Percentiles rank a stretch among this genome's conserved stretches.
These are phyloP conservation scores for Pestalotiopsis sp. DNA, from an alignment of 2,329 filamentous ascomycete genomes.

Conservation along the genomic window DNA sequence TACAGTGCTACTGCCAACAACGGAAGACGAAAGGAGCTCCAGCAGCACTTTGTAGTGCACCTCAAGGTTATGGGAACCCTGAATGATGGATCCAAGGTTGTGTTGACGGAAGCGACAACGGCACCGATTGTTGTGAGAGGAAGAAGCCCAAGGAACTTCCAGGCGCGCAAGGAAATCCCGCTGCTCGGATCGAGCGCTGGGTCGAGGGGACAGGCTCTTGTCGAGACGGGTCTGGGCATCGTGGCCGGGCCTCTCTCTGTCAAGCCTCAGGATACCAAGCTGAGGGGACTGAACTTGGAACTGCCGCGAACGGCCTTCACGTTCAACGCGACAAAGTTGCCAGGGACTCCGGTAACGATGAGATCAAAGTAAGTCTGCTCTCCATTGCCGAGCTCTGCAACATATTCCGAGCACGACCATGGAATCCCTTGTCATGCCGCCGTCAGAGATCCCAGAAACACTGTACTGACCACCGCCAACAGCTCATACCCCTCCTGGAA, in stretches of 20 bases:
- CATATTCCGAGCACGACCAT: neutral
- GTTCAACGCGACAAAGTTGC: constrained; percentile 59
- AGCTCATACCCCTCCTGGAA: constrained; percentile 64
- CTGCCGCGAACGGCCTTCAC: constrained; percentile 60
- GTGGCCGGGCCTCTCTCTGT: constrained; percentile 58
- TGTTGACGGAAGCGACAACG: constrained; percentile 82
- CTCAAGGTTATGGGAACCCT: constrained; percentile 85
- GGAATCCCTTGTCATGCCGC: neutral
- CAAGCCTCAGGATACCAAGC: constrained; percentile 58
- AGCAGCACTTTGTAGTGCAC: constrained; percentile 92
- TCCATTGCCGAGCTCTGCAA: neutral
- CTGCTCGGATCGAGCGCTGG: constrained; percentile 77
- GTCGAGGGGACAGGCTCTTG: constrained; percentile 74
- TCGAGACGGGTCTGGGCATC: constrained; percentile 64
- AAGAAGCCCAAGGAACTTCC: constrained; percentile 91
- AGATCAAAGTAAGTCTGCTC: constrained; percentile 57
- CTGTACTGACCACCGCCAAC: constrained; percentile 12
- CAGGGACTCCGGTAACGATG: constrained; percentile 56
- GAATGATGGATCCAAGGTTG: constrained; percentile 78
- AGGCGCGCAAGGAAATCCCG: constrained; percentile 89
- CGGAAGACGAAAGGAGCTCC: constrained; percentile 88
- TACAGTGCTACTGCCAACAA: constrained; percentile 90
- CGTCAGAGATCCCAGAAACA: neutral
- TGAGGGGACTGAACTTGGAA: constrained; percentile 55
- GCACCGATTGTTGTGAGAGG: constrained; percentile 93